Evolutionary conservation across 2,329 filamentous ascomycete genomes (phyloP), one percentile per base, ranked within the genome.

Genomic region (Pseudopyricularia cyperi): DNA sequence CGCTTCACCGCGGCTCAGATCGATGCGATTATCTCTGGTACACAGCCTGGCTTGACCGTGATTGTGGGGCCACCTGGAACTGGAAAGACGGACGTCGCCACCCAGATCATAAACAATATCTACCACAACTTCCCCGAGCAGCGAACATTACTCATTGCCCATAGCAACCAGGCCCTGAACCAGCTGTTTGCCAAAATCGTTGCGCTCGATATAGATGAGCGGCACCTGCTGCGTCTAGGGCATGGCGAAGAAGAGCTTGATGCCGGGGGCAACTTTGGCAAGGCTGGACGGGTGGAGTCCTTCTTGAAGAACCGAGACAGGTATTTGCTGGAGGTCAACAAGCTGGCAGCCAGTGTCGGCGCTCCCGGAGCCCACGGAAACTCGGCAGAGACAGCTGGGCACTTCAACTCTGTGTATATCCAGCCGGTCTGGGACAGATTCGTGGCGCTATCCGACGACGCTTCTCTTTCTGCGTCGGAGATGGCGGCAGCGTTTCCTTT

Each of bases 71-170:
- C 93, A 52, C 93, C 93, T 7, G 93, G 93, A 52, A 98, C 93
- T 7, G 93, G 94, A 56, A 98, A 98, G 72, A 98, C 93, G n/a
- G 93, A 98, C 67, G 93, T 98, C 51, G 90, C 89, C 48, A 96
- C 91, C 4, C 93, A 98, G 66, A 94, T 97, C 64, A 98, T 98
- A 69, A 96, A 88, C 71, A 96, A 97, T 66, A 86, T 98, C 59
- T 98, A 98, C 64, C 91, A 97, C 72, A 95, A 97, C 68, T 98
- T 96, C 64, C 90, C 93, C 7, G 76, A 84, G 57, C 89, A 98
- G 66, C 85, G 89, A 59, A 98, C 93, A 0, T 72, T 98, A 17
- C 79, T 98, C 39, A 82, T 98, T 57, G 93, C 93, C 4, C 93
- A 98, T 66, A 97, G 91, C 68, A 98, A 98, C 63, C 94, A 98